phyloP scores from a whole-genome alignment of 768 basidiomycete species.

The Mycena alexandri region DNA sequence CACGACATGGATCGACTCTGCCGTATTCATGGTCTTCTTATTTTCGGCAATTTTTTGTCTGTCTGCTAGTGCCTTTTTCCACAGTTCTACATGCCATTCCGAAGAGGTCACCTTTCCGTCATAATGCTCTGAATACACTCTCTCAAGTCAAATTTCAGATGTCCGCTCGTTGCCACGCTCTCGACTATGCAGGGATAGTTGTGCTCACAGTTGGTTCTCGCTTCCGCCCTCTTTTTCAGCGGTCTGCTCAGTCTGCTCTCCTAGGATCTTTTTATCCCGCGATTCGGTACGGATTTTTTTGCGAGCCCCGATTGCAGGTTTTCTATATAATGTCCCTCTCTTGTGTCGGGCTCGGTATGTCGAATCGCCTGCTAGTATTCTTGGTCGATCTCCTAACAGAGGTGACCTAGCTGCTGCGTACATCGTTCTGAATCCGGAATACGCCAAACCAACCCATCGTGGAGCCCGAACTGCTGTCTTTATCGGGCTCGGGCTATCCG shows the following conservation, averaged over 20 bases:
- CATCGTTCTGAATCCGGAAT: slow-evolving; percentile 84
- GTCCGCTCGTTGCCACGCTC: slow-evolving; percentile 67
- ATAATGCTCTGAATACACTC: slow-evolving; percentile 21
- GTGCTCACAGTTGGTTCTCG: slow-evolving; percentile 36
- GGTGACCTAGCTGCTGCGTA: slow-evolving; percentile 68
- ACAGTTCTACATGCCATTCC: slow-evolving; percentile 82
- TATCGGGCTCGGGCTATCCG: slow-evolving; percentile 80
- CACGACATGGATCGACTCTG: slow-evolving; percentile 71
- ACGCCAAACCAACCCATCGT: slow-evolving; percentile 80
- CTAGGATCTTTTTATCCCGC: slow-evolving; percentile 85
- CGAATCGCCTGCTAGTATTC: slow-evolving; percentile 33
- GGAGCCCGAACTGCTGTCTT: slow-evolving; percentile 84
- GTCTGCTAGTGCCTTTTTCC: slow-evolving; percentile 77
- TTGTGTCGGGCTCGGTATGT: slow-evolving; percentile 70
- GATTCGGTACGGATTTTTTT: slow-evolving; percentile 85
- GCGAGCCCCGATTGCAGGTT: slow-evolving; percentile 64
- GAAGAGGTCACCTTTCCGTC: slow-evolving; percentile 59
- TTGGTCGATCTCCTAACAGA: slow-evolving; percentile 27
- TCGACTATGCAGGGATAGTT: slow-evolving; percentile 88
- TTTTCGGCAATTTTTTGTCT: slow-evolving; percentile 81
- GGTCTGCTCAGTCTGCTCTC: slow-evolving; percentile 55
- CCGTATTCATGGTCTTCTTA: slow-evolving; percentile 75
- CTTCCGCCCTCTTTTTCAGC: neutral
- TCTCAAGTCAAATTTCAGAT: slow-evolving; percentile 56
- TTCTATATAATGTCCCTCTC: slow-evolving; percentile 68